A percentile compares a stretch with the other conserved stretches of the same genome.
Evolutionary conservation across 2,329 filamentous ascomycete species (phyloP).

Genomic region (Apiospora kogelbergensis): DNA sequence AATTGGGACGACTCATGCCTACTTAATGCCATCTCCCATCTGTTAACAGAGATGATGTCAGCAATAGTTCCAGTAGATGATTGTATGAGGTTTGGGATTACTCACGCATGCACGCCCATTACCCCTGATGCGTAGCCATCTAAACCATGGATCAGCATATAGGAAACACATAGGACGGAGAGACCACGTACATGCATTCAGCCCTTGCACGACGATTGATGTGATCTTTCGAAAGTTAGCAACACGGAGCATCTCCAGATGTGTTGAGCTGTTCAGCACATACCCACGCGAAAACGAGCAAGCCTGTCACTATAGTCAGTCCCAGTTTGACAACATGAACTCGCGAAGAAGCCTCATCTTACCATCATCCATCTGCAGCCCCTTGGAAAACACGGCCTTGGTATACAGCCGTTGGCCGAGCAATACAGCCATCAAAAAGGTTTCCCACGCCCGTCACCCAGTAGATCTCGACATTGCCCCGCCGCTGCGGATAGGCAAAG

Average conservation of each 20-base stretch:
- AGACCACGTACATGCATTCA: neutral
- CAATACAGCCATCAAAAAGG: constrained; percentile 23
- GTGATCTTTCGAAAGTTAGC: neutral
- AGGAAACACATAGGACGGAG: neutral
- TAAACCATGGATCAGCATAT: neutral
- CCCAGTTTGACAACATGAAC: too few species aligned
- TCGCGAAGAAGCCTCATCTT: too few species aligned
- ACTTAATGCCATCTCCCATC: neutral
- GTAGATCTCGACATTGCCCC: constrained; percentile 24
- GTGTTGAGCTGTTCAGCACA: neutral
- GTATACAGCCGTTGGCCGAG: constrained; percentile 32
- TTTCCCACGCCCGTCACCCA: constrained; percentile 27
- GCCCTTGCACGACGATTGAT: neutral
- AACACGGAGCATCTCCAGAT: neutral
- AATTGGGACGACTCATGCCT: neutral
- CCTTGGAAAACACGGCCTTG: constrained; percentile 24
- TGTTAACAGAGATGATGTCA: neutral
- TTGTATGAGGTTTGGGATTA: neutral
- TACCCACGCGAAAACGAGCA: neutral
- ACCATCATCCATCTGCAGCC: constrained; percentile 18
- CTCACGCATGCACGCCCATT: neutral
- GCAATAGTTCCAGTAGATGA: neutral
- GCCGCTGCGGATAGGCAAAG: constrained; percentile 31
- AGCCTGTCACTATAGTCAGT: neutral
- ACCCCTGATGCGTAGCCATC: neutral